Conservation (phyloP, 208 protist species). For the Novymonas esmeraldas region DNA sequence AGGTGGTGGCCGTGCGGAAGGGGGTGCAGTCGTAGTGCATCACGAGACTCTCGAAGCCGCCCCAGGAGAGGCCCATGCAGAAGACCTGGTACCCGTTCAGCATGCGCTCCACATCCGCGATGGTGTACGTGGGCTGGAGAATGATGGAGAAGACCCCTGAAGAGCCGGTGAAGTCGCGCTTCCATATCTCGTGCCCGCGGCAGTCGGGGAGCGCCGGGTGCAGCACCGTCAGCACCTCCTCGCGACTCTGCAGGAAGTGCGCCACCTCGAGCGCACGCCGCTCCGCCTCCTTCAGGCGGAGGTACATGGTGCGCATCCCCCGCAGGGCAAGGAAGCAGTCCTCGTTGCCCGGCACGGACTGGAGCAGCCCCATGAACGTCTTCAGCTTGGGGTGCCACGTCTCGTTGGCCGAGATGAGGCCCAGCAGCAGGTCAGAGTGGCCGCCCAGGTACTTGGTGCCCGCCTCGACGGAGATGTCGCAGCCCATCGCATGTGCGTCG, state of each 20-base stretch:
- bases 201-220: constrained; percentile 31
- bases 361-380: constrained; percentile 21
- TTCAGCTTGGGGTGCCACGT: constrained; percentile 28
- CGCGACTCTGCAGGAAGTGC: constrained; percentile 18
- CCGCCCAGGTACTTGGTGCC: constrained; percentile 43
- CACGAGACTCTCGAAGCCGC: constrained; percentile 37
- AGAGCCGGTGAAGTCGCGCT: constrained; percentile 38
- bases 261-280: constrained; percentile 25
- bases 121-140: constrained; percentile 26
- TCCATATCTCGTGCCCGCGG: constrained; percentile 35
- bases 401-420: constrained; percentile 35
- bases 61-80: constrained; percentile 35
- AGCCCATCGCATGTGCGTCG: constrained; percentile 33
- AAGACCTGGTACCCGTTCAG: constrained; percentile 30
- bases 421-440: constrained; percentile 41
- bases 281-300: constrained; percentile 35
- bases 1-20: constrained; percentile 32
- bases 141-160: constrained; percentile 30
- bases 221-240: constrained; percentile 31
- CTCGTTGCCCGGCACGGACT: constrained; percentile 35
- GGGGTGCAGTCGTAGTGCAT: constrained; percentile 33
- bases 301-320: constrained; percentile 37
- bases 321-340: constrained; percentile 38
- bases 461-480: constrained; percentile 43
- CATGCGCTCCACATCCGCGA: constrained; percentile 26